These are phyloP conservation scores for Syzygium aromaticum DNA, from an alignment of 345 rosid species.

Conservation along the genomic window DNA sequence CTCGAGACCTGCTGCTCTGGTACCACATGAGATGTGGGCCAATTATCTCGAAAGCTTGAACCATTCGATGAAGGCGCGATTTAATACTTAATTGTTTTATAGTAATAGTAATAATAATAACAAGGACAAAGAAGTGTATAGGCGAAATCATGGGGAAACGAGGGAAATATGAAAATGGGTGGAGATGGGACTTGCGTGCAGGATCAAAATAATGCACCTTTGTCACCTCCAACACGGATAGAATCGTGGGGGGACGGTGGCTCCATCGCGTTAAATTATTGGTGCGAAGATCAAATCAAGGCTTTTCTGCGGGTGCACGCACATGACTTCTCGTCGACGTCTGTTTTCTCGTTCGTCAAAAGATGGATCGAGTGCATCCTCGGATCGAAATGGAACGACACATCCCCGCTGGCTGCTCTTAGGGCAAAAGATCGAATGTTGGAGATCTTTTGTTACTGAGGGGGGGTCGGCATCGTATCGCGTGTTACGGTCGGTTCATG, in stretches of 20 bases:
- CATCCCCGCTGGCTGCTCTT: not conserved
- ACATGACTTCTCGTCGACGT: not conserved
- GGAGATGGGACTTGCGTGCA: not conserved
- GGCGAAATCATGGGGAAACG: not conserved
- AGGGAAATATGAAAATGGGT: not conserved
- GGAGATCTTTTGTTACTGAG: not conserved
- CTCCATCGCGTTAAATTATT: not conserved
- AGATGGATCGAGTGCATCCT: not conserved
- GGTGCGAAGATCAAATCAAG: not conserved
- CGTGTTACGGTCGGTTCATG: not conserved
- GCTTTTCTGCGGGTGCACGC: not conserved
- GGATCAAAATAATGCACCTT: not conserved
- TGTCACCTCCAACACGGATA: not conserved
- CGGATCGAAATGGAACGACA: not conserved
- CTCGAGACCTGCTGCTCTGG: too few relatives aligned
- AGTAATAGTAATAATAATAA: not conserved
- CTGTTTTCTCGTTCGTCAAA: not conserved
- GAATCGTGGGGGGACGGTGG: not conserved
- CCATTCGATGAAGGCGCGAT: too few relatives aligned
- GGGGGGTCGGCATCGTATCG: not conserved
- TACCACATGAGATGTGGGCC: too few relatives aligned
- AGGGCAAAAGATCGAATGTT: not conserved
- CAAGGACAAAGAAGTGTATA: too few relatives aligned
- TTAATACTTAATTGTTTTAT: too few relatives aligned
- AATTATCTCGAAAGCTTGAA: too few relatives aligned